Evolutionary conservation across 805 yeast species (phyloP).

Genomic region (Yarrowia osloensis): DNA sequence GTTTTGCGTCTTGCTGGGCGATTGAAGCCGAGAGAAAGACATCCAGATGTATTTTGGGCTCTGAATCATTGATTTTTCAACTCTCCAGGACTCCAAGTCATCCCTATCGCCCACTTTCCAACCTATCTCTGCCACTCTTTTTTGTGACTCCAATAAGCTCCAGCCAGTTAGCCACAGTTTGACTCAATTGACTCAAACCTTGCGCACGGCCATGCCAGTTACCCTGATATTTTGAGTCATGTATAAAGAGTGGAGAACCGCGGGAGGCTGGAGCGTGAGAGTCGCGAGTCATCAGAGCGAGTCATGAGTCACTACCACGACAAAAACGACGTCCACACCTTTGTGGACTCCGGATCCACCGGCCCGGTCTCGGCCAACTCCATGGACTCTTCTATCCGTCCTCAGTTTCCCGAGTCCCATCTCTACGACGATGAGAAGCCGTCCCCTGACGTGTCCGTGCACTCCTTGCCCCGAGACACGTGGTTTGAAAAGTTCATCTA

Average conservation of each 20-base stretch:
- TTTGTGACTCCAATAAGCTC: not conserved
- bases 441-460: slow-evolving; percentile 1
- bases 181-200: slow-evolving; percentile 29
- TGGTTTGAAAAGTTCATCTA: slow-evolving; percentile 32
- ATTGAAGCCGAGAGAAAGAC: too few relatives aligned
- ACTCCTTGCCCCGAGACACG: slow-evolving; percentile 8
- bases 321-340: not conserved
- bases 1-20: too few relatives aligned
- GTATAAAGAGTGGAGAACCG: not conserved
- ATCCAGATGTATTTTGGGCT: too few relatives aligned
- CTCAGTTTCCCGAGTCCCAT: not conserved
- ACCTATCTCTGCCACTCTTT: too few relatives aligned
- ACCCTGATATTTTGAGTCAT: slow-evolving; percentile 16
- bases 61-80: not conserved
- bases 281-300: not conserved
- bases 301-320: not conserved
- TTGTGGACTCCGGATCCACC: not conserved
- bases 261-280: not conserved
- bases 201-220: slow-evolving; percentile 1
- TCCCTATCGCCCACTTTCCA: not conserved
- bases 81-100: not conserved
- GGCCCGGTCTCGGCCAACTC: not conserved
- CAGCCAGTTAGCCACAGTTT: not conserved
- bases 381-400: not conserved
- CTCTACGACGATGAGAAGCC: not conserved